Conservation (phyloP, 2,329 filamentous ascomycete genomes). For the Trichophyton rubrum region DNA sequence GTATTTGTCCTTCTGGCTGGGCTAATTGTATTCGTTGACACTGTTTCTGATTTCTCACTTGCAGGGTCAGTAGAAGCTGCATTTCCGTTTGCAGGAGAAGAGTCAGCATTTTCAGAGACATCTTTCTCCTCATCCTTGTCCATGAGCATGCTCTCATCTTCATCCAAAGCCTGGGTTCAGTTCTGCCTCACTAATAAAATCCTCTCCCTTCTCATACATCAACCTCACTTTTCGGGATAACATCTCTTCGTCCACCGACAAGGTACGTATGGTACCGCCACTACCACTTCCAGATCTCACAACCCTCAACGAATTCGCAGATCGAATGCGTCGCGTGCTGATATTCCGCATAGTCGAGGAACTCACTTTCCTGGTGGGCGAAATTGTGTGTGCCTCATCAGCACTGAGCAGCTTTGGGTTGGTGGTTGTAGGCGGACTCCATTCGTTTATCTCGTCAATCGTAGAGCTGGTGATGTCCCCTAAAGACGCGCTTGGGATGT, state of each 20-base stretch:
- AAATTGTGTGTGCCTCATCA: not conserved
- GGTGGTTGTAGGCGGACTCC: constrained; percentile 10
- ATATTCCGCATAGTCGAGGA: constrained; percentile 13
- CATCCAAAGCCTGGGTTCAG: constrained; percentile 26
- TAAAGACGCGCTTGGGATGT: constrained; percentile 43
- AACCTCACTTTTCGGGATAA: constrained; percentile 50
- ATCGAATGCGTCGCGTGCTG: constrained; percentile 19
- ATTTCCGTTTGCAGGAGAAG: not conserved
- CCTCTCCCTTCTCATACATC: constrained; percentile 52
- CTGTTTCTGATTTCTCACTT: constrained; percentile 18
- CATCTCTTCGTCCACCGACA: constrained; percentile 53
- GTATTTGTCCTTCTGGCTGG: not conserved
- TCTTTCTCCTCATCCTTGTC: not conserved
- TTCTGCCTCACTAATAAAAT: constrained; percentile 37
- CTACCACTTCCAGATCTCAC: constrained; percentile 25
- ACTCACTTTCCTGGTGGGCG: constrained; percentile 11
- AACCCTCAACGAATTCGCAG: constrained; percentile 27
- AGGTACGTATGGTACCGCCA: constrained; percentile 31
- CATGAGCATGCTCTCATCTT: constrained; percentile 26
- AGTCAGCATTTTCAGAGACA: not conserved
- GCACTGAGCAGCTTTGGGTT: constrained; percentile 5
- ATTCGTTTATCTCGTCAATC: constrained; percentile 21
- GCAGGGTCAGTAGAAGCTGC: constrained; percentile 19
- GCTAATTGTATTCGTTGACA: constrained; percentile 17
- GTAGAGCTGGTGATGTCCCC: constrained; percentile 41